Evolutionary conservation across 2,329 filamentous ascomycete genomes (phyloP).

Genomic region (Fusarium miscanthi): DNA sequence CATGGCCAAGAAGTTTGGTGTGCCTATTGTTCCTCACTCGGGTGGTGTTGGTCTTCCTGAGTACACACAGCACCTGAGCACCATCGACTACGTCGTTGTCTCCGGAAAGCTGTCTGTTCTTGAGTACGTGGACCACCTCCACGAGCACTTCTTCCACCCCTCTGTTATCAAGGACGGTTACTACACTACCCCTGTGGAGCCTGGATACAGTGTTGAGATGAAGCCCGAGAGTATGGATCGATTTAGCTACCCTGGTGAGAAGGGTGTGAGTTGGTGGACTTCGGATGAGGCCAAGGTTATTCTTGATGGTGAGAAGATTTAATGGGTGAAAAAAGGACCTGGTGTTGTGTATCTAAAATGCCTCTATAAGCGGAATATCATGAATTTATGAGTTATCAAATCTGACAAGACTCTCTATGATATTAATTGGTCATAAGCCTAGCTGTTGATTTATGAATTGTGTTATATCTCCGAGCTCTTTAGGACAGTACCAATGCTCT

Average conservation of each 20-base stretch:
- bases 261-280: conserved; percentile 87
- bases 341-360: conserved; percentile 12
- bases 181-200: conserved; percentile 84
- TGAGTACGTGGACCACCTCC: conserved; percentile 93
- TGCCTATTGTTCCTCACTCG: conserved; percentile 89
- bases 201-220: conserved; percentile 95
- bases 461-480: conserved; percentile 55
- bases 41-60: conserved; percentile 92
- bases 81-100: conserved; percentile 92
- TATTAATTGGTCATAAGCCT: neutral
- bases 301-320: conserved; percentile 70
- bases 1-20: conserved; percentile 80
- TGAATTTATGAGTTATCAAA: conserved; percentile 32
- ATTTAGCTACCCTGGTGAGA: conserved; percentile 80
- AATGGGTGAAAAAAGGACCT: conserved; percentile 18
- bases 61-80: conserved; percentile 92
- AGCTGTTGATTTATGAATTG: conserved; percentile 43
- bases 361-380: conserved; percentile 16
- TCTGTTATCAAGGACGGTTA: conserved; percentile 84
- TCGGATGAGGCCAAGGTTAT: conserved; percentile 82
- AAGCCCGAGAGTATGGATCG: conserved; percentile 86
- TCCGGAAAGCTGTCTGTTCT: conserved; percentile 83
- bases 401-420: fast-evolving
- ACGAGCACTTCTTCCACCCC: conserved; percentile 92
- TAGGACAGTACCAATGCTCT: conserved; percentile 58